Evolutionary conservation across 176 grass and related monocot genomes (phyloP).

Genomic region (Oryza punctata): DNA sequence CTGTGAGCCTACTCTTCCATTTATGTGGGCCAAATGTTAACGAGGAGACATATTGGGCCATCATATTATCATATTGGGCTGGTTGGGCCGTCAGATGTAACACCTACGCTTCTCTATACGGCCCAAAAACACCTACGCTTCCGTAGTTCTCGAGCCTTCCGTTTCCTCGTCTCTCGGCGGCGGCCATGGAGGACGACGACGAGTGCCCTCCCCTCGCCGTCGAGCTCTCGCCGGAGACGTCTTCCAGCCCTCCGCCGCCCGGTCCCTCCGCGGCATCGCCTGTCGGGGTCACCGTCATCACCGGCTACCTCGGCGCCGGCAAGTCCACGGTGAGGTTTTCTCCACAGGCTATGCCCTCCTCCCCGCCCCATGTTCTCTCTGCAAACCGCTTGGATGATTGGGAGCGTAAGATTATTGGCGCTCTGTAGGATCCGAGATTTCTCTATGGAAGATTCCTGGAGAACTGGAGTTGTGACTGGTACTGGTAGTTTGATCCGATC

Average conservation of each 20-base stretch:
- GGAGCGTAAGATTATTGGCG: neutral
- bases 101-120: neutral
- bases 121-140: neutral
- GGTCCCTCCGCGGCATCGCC: constrained; percentile 9
- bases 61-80: neutral
- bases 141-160: constrained; percentile 6
- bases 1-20: neutral
- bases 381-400: neutral
- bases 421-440: neutral
- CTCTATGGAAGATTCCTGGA: neutral
- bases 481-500: neutral
- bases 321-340: constrained; percentile 74
- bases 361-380: neutral
- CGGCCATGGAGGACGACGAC: constrained; percentile 65
- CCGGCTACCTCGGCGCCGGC: constrained; percentile 92
- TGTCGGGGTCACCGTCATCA: constrained; percentile 95
- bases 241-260: neutral
- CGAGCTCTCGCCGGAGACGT: constrained; percentile 29
- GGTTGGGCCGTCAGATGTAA: neutral
- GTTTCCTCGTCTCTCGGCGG: constrained; percentile 8
- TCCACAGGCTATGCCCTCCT: constrained; percentile 23
- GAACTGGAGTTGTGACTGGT: neutral
- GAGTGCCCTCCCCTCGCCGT: constrained; percentile 70
- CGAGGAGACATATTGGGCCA: neutral
- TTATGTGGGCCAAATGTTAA: neutral